A percentile compares a stretch with the other conserved stretches of the same genome.
Conservation (phyloP, 306 rosid genomes). For the Sechiopsis laciniata region DNA sequence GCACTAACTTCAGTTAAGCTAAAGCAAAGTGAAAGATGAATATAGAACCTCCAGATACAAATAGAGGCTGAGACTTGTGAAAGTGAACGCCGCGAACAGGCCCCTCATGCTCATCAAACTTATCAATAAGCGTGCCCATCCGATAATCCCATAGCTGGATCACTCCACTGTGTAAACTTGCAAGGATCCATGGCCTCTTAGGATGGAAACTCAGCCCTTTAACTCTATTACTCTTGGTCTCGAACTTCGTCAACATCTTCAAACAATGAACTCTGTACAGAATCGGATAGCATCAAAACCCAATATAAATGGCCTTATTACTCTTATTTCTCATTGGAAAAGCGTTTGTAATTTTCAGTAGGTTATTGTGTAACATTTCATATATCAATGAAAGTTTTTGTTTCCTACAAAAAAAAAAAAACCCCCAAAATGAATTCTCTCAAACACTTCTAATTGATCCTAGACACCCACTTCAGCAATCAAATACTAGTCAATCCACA, state of each 20-base stretch:
- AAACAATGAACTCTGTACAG: conserved; percentile 22
- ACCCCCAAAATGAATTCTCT: not conserved
- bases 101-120: conserved; percentile 95
- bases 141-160: conserved; percentile 98
- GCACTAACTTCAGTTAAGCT: not conserved
- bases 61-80: conserved; percentile 88
- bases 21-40: too few species aligned
- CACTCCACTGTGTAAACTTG: conserved; percentile 98
- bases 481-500: not conserved
- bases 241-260: conserved; percentile 93
- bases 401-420: too few species aligned
- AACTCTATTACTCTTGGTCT: conserved; percentile 95
- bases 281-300: conserved; percentile 11
- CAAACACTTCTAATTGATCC: not conserved
- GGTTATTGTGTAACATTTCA: too few species aligned
- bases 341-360: too few species aligned
- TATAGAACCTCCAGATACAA: conserved; percentile 82
- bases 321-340: too few species aligned
- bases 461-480: not conserved
- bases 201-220: conserved; percentile 93
- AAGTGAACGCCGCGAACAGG: conserved; percentile 97
- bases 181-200: conserved; percentile 96
- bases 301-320: not conserved
- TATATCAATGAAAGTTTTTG: too few species aligned
- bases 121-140: conserved; percentile 91